These are phyloP conservation scores for Nicotiana sylvestris DNA, from an alignment of 257 asterid species.

Conservation along the genomic window DNA sequence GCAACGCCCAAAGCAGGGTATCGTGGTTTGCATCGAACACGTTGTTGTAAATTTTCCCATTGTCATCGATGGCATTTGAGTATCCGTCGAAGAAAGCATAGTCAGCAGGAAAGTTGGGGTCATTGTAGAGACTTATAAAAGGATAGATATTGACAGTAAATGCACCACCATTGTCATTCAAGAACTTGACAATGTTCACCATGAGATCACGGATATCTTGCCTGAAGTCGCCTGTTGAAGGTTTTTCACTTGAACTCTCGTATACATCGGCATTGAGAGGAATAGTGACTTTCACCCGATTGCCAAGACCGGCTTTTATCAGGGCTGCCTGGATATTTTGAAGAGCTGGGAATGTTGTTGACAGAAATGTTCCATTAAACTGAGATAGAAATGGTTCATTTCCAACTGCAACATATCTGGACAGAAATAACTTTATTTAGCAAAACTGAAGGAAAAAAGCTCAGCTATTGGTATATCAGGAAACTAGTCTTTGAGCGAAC, in stretches of 20 bases:
- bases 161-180: constrained; percentile 48
- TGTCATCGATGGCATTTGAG: constrained; percentile 53
- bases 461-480: background rate
- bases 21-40: constrained; percentile 74
- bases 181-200: constrained; percentile 50
- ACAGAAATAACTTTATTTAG: constrained; percentile 2
- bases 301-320: constrained; percentile 66
- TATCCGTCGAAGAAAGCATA: constrained; percentile 73
- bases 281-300: constrained; percentile 47
- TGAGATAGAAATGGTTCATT: constrained; percentile 62
- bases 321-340: constrained; percentile 74
- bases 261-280: constrained; percentile 81
- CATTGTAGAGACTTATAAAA: constrained; percentile 66
- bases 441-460: background rate
- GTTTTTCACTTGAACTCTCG: constrained; percentile 42
- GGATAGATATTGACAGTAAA: constrained; percentile 84
- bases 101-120: constrained; percentile 58
- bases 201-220: constrained; percentile 41
- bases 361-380: constrained; percentile 51
- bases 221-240: constrained; percentile 74
- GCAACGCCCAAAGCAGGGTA: constrained; percentile 62
- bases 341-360: constrained; percentile 58
- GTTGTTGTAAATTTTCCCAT: constrained; percentile 47
- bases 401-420: constrained; percentile 83
- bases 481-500: background rate